Base-by-base conservation (phyloP, 441 rosid genomes). In the Arabidopsis lyrata region DNA sequence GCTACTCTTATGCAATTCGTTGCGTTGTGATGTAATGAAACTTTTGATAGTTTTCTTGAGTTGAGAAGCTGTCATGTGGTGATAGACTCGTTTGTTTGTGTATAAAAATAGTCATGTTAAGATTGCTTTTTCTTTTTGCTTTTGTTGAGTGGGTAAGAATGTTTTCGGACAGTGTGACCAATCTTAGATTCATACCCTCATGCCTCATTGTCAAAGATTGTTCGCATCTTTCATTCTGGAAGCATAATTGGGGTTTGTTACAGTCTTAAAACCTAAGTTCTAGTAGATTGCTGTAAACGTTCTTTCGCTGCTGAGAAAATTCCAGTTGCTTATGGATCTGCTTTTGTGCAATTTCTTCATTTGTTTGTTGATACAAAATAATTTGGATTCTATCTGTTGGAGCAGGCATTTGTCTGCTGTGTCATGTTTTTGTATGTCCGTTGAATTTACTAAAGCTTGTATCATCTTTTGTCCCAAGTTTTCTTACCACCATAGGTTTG, bases 51-150 rank as follows among this genome's bases (percentile, higher is more conserved):
- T 52, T 39, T 10, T 24, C 62, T 72, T 62, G 24, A 63, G 63
- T 53, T 42, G 36, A 53, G 62, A 72, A 72, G 29, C 14, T 13
- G 18, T 35, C 69, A 18, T 72, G 22, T 35, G n/a, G 35, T 42
- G 32, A 11, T 36, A 24, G 15, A 70, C 9, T 35, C 31, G 14
- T 54, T 60, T 53, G 13, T 53, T 32, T 44, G 47, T 47, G 64
- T 44, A 1, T 55, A 11, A 18, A 38, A 13, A n/a, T n/a, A n/a
- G n/a, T 52, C 15, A 41, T 62, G 44, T 41, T 32, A 31, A 31
- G 55, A 41, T 16, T 16, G 27, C 27, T 24, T 24, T 24, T 6
- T 11, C 10, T 63, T 44, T 7, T 2, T 38, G 38, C 53, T 55
- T 68, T 68, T 16, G 63, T 68, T 54, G 2, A 38, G 38, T 66